phyloP scores from a whole-genome alignment of 1,139 yeast genomes.

The Pichiaceae sp. region DNA sequence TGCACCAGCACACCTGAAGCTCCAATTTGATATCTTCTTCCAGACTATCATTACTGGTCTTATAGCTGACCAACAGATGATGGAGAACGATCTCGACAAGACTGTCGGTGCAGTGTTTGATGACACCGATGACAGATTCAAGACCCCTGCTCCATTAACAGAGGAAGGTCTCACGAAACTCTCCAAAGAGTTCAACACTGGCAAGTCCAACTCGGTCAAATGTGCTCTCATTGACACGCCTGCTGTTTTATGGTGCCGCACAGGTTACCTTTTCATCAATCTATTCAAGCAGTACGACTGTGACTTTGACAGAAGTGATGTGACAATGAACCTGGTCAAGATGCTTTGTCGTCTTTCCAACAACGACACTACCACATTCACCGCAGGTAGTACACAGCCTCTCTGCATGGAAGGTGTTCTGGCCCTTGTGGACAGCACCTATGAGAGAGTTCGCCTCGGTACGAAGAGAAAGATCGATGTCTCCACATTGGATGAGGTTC shows the following conservation, averaged over 20 bases:
- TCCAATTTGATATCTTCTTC: conserved; percentile 63
- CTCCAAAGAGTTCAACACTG: conserved; percentile 23
- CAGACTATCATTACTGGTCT: conserved; percentile 50
- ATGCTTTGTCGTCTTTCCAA: conserved; percentile 68
- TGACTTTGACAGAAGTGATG: conserved; percentile 78
- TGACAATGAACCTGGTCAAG: conserved; percentile 62
- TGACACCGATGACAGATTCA: conserved; percentile 28
- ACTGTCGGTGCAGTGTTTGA: conserved; percentile 20
- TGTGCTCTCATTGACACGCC: conserved; percentile 81
- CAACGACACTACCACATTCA: conserved; percentile 68
- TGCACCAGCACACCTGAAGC: conserved; percentile 48
- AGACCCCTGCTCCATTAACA: conserved; percentile 23
- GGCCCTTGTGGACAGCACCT: conserved; percentile 59
- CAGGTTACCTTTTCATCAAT: conserved; percentile 69
- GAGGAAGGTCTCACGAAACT: conserved; percentile 19
- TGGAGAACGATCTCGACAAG: conserved; percentile 17
- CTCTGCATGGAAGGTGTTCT: conserved; percentile 84
- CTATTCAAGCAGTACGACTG: conserved; percentile 84
- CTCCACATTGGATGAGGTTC: conserved; percentile 18
- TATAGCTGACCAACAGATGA: conserved; percentile 28
- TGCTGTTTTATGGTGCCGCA: conserved; percentile 76
- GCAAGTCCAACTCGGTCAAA: conserved; percentile 40
- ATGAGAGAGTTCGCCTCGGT: conserved; percentile 40
- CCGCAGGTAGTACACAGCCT: conserved; percentile 89
- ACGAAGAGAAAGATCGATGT: conserved; percentile 14